A percentile compares a stretch with the other conserved stretches of the same genome.
Conservation (phyloP, 2,329 filamentous ascomycete genomes). For the Grosmannia clavigera region DNA sequence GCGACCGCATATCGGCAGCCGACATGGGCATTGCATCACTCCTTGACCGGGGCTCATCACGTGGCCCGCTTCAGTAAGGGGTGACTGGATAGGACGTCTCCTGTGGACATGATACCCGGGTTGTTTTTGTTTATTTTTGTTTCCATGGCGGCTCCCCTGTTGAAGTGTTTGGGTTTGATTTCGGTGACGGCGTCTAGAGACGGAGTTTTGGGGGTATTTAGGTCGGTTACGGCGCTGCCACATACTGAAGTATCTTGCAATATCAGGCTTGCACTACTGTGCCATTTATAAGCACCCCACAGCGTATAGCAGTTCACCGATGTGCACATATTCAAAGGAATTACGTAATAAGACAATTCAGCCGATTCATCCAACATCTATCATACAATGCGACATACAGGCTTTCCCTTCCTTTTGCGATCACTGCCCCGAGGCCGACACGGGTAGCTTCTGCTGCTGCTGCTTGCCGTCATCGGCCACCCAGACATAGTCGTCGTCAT, state of each 20-base stretch:
- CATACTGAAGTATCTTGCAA: no score
- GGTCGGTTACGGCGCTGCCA: no score
- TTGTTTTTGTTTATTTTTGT: neutral
- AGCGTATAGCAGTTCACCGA: no score
- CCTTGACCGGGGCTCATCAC: constrained; percentile 35
- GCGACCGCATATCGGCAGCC: constrained; percentile 38
- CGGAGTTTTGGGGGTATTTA: no score
- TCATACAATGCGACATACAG: neutral
- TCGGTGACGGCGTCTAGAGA: no score
- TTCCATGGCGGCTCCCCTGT: no score
- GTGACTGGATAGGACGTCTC: neutral
- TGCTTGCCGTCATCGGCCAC: neutral
- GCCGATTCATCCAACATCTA: no score
- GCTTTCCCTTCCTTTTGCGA: neutral
- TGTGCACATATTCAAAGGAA: no score
- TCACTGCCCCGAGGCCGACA: neutral
- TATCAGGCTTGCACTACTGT: no score
- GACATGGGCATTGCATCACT: constrained; percentile 49
- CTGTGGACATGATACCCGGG: constrained; percentile 2
- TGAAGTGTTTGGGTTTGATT: no score
- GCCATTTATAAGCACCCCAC: no score
- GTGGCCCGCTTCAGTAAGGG: neutral
- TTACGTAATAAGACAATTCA: no score
- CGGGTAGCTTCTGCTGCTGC: neutral
- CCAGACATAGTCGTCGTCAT: neutral